Evolutionary conservation across 176 grass and related monocot genomes (phyloP), one percentile per base, ranked within the genome.

Genomic region (Pontederia paniculata): DNA sequence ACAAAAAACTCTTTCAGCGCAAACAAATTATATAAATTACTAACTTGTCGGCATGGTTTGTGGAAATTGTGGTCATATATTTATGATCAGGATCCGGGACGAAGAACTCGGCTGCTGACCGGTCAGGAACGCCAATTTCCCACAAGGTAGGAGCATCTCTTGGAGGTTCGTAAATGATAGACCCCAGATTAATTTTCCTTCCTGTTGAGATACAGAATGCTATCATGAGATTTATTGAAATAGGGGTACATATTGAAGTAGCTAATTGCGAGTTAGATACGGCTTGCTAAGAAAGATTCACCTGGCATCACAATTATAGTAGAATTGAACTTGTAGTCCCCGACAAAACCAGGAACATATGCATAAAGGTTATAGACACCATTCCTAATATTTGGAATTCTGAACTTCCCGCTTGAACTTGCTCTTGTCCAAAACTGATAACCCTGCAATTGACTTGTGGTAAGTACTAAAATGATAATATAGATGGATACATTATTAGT

Each of bases 71-170:
- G 54, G 84, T 94, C 54, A 84, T 57, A 58, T 76, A 81, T 43
- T 70, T 84, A 55, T 80, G 80, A 25, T 88, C 80, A 62, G 88
- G 88, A 62, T 94, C 84, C 55, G 88, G 88, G 57, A 88, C 58
- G 28, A 76, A 94, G 58, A 94, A 94, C 62, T 94, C 84, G 11
- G 77, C 71, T 8, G 88, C 88, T 10, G 80, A 84, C 15, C 88
- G 74, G 31, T 94, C 84, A 17, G 88, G 77, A 49, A 78, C 72
- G 50, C 88, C 88, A 12, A 94, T 94, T 54, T 88, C 88, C 88
- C 88, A 94, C 19, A 94, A 63, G 0, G 88, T 88, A 1, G 84
- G 84, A 17, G 83, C 88, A 21, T 94, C 80, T 74, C 88, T 84
- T 65, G 88, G 80, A 14, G 88, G 83, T 70, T 84, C 59, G 67